These are phyloP conservation scores for Ganoderma sp. DNA, from an alignment of 1,284 basidiomycete genomes.

Conservation along the genomic window DNA sequence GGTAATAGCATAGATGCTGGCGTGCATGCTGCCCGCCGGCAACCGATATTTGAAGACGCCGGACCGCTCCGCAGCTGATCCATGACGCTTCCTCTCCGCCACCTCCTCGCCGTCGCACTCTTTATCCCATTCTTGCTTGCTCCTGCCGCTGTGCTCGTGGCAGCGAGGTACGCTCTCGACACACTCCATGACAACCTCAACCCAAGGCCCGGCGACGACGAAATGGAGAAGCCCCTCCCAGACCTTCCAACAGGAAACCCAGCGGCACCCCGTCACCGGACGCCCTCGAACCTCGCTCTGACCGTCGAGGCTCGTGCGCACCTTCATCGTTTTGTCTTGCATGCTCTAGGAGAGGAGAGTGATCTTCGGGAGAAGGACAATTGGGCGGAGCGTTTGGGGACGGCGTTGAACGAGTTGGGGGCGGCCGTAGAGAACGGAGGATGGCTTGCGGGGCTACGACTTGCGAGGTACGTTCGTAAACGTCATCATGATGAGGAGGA, in stretches of 20 bases:
- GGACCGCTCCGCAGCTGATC: slow-evolving; percentile 2
- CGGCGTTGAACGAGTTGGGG: slow-evolving; percentile 36
- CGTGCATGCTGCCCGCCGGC: background rate
- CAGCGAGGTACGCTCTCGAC: slow-evolving; percentile 6
- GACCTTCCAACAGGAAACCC: slow-evolving; percentile 30
- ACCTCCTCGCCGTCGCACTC: slow-evolving; percentile 12
- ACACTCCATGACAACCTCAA: slow-evolving; percentile 16
- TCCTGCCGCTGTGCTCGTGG: slow-evolving; percentile 12
- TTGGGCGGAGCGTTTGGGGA: slow-evolving; percentile 37
- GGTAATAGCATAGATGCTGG: background rate
- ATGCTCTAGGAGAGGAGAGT: slow-evolving; percentile 35
- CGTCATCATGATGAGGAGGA: slow-evolving; percentile 25
- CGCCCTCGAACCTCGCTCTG: slow-evolving; percentile 17
- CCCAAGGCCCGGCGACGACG: background rate
- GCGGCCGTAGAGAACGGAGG: slow-evolving; percentile 35
- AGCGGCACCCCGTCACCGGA: slow-evolving; percentile 17
- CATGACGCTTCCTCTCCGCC: slow-evolving; percentile 20
- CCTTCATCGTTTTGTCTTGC: slow-evolving; percentile 35
- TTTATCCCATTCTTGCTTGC: slow-evolving; percentile 10
- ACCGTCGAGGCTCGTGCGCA: slow-evolving; percentile 38
- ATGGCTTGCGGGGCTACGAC: slow-evolving; percentile 40
- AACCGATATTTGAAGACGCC: slow-evolving; percentile 2
- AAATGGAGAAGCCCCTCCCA: slow-evolving; percentile 41
- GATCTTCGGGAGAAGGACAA: slow-evolving; percentile 32
- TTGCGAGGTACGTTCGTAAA: slow-evolving; percentile 31